Conservation (phyloP, 768 basidiomycete genomes). For the Lactifluus hygrophoroides region DNA sequence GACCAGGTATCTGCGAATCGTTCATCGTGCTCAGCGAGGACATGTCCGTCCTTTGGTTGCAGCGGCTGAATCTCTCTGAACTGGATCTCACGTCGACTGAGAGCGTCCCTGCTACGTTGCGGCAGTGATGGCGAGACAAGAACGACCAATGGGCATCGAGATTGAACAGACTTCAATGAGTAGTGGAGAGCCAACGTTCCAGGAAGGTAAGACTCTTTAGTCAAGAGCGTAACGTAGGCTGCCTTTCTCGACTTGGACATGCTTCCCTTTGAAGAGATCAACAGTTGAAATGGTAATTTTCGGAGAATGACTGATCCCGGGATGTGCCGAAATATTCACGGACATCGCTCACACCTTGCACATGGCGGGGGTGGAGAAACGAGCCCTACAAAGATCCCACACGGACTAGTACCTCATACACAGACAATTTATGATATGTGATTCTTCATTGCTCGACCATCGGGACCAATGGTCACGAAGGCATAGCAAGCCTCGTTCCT, state of each 20-base stretch:
- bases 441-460: neutral
- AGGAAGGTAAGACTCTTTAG: slow-evolving; percentile 49
- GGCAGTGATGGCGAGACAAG: slow-evolving; percentile 40
- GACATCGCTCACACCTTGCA: too few relatives aligned
- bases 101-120: slow-evolving; percentile 32
- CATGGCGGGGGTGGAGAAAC: neutral
- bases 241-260: slow-evolving; percentile 32
- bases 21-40: slow-evolving; percentile 31
- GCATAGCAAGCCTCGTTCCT: neutral
- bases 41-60: slow-evolving; percentile 39
- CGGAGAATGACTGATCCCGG: neutral
- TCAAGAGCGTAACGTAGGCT: slow-evolving; percentile 75
- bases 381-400: neutral
- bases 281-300: neutral
- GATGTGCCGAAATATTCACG: neutral
- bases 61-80: slow-evolving; percentile 55
- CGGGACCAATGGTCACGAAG: neutral
- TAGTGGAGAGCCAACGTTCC: slow-evolving; percentile 49
- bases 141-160: slow-evolving; percentile 43
- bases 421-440: neutral
- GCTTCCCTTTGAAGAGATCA: neutral
- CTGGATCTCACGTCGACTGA: slow-evolving; percentile 45
- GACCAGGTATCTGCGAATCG: slow-evolving; percentile 61
- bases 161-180: slow-evolving; percentile 35
- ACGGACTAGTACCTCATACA: neutral